A percentile compares a stretch with the other conserved stretches of the same genome.
Conservation (phyloP, 2,329 filamentous ascomycete species). For the Rhexocercosporidium sp. region DNA sequence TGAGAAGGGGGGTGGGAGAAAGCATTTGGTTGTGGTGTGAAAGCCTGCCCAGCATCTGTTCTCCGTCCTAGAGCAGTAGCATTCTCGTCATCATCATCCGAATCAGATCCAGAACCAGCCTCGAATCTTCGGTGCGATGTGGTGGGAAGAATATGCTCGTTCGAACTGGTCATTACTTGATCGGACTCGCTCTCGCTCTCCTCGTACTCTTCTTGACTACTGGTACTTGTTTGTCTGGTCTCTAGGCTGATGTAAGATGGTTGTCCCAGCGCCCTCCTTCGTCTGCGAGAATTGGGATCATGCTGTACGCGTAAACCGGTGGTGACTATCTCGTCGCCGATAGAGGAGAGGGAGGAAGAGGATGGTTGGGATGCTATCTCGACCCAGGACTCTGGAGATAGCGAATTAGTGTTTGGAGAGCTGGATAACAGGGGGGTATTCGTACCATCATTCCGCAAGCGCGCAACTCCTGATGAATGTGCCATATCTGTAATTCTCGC, state of each 20-base stretch:
- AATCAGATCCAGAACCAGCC: slow-evolving; percentile 51
- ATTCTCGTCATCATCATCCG: slow-evolving; percentile 72
- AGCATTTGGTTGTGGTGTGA: slow-evolving; percentile 89
- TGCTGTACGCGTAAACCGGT: slow-evolving; percentile 81
- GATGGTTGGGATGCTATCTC: slow-evolving; percentile 93
- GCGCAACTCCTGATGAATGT: slow-evolving; percentile 27
- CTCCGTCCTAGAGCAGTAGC: slow-evolving; percentile 75
- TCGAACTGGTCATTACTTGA: slow-evolving; percentile 63
- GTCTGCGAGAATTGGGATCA: slow-evolving; percentile 65
- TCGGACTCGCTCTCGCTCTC: slow-evolving; percentile 93
- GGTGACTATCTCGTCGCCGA: slow-evolving; percentile 87
- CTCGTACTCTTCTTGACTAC: slow-evolving; percentile 93
- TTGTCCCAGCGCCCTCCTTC: slow-evolving; percentile 50
- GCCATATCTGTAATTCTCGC: slow-evolving; percentile 13
- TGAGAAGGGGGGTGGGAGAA: slow-evolving; percentile 80
- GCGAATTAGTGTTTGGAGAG: slow-evolving; percentile 13
- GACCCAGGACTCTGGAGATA: slow-evolving; percentile 84
- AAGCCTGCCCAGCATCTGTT: slow-evolving; percentile 55
- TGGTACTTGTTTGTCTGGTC: slow-evolving; percentile 54
- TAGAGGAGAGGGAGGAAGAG: slow-evolving; percentile 87
- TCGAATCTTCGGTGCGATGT: slow-evolving; percentile 35
- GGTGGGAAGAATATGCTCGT: slow-evolving; percentile 53
- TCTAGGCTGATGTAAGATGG: slow-evolving; percentile 48
- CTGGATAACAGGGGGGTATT: background rate
- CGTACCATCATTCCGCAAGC: slow-evolving; percentile 39